Base-by-base conservation (phyloP, 2,329 filamentous ascomycete genomes). In the Aspergillus cejpii region DNA sequence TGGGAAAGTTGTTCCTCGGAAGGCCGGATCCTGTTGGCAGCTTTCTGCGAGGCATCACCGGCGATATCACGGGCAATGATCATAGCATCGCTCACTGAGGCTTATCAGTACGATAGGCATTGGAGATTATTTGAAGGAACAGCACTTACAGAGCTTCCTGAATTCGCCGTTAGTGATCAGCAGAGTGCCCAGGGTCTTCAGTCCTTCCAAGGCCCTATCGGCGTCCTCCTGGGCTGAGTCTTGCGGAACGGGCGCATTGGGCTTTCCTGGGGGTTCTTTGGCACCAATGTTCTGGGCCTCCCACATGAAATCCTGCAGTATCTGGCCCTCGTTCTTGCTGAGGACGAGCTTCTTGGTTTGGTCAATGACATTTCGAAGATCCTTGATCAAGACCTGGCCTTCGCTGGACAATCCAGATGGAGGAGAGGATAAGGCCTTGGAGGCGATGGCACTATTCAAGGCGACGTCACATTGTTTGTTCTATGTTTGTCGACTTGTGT, bases 261-360 rank as follows among this genome's bases (percentile, higher is more conserved):
- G 86, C 1, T 75, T 68, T 46, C 71, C 49, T 5, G 39, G 66
- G 20, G 87, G 75, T 41, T 77, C 74, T 58, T 76, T 82, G 45
- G 79, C 71, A 42, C 81, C 79, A 50, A 92, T 82, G 37, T 85
- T 78, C 62, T 88, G 81, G 0, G 89, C 90, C 64, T 95, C 86
- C 85, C 87, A 98, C 69, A 97, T 87, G 69, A 98, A 97, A 60
- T 98, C 90, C 64, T 98, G 92, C 15, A 98, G 73, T 46, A 97
- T 72, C 60, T 98, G 89, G 62, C 90, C 92, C 48, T 95, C 80
- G 64, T 98, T 98, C 78, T 97, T 98, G 71, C 84, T 85, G 20
- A 98, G 75, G 6, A 97, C 72, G 10, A 98, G 77, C 45, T 82
- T 71, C 74, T 96, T 94, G 47, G 91, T 85, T 65, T 92, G 80